A percentile compares a stretch with the other conserved stretches of the same genome.
Conservation (phyloP, 768 basidiomycete genomes). For the Lyophyllum decastes region DNA sequence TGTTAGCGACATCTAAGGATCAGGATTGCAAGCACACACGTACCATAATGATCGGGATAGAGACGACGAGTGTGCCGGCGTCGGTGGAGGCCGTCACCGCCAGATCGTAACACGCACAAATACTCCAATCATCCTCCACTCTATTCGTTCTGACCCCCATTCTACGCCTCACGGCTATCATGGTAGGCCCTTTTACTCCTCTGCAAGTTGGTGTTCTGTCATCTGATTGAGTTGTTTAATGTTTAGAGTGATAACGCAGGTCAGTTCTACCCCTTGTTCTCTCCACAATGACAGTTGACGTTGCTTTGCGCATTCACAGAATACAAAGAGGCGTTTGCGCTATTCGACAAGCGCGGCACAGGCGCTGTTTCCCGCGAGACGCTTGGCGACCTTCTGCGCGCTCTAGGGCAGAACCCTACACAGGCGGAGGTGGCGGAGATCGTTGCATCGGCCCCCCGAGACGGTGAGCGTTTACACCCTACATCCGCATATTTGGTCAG, state of each 20-base stretch:
- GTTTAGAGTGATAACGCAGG: conserved; percentile 43
- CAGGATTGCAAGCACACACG: not conserved
- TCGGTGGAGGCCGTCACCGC: not conserved
- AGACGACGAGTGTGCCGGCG: not conserved
- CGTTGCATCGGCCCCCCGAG: conserved; percentile 67
- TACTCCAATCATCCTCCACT: conserved; percentile 16
- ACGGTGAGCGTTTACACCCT: conserved; percentile 49
- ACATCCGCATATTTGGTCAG: not conserved
- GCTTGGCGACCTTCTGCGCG: conserved; percentile 89
- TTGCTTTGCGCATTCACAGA: conserved; percentile 48
- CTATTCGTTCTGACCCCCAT: conserved; percentile 1
- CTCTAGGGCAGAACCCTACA: conserved; percentile 98
- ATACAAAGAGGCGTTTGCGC: conserved; percentile 96
- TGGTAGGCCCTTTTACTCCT: conserved; percentile 23
- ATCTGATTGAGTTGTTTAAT: not conserved
- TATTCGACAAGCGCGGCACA: conserved; percentile 96
- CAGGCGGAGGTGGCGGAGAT: conserved; percentile 95
- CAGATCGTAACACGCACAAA: conserved; percentile 12
- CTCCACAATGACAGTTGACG: not conserved
- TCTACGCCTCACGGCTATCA: conserved; percentile 23
- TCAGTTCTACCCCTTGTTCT: conserved; percentile 10
- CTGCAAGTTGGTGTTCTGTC: not conserved
- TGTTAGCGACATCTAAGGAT: conserved; percentile 1
- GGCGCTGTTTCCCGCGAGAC: conserved; percentile 87
- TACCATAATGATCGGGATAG: conserved; percentile 16